Evolutionary conservation across 2,329 filamentous ascomycete genomes (phyloP).

Genomic region (Hymenoscyphus fraxineus): DNA sequence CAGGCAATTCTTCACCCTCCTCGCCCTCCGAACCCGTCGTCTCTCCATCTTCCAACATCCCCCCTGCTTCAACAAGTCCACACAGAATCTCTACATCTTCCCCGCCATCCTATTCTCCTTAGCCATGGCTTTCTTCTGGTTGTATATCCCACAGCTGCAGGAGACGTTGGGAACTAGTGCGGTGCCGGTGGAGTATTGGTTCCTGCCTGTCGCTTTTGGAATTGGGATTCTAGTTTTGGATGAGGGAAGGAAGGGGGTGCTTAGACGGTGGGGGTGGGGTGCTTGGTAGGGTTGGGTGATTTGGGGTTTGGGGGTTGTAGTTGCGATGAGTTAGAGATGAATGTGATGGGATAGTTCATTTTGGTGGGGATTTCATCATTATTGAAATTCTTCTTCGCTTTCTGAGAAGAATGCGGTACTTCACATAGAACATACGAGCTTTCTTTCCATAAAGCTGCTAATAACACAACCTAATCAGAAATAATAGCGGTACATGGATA

Average conservation of each 20-base stretch:
- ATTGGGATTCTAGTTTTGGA: slow-evolving; percentile 60
- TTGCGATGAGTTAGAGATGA: neutral
- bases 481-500: too few relatives aligned
- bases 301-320: neutral
- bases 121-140: slow-evolving; percentile 65
- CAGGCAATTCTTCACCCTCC: slow-evolving; percentile 70
- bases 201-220: slow-evolving; percentile 71
- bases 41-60: slow-evolving; percentile 70
- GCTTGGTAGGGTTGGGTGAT: slow-evolving; percentile 52
- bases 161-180: slow-evolving; percentile 54
- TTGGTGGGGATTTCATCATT: too few relatives aligned
- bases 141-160: slow-evolving; percentile 65
- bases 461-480: too few relatives aligned
- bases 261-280: slow-evolving; percentile 57
- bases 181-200: slow-evolving; percentile 72
- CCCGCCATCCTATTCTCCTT: slow-evolving; percentile 68
- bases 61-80: slow-evolving; percentile 60
- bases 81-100: slow-evolving; percentile 66
- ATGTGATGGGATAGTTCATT: neutral
- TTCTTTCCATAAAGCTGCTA: too few relatives aligned
- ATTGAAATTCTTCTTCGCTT: too few relatives aligned
- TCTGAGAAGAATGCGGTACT: too few relatives aligned
- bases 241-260: slow-evolving; percentile 60
- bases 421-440: too few relatives aligned
- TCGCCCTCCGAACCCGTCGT: slow-evolving; percentile 62